Conservation (phyloP, 2,329 filamentous ascomycete genomes). For the Paracoccidioides lutzii region DNA sequence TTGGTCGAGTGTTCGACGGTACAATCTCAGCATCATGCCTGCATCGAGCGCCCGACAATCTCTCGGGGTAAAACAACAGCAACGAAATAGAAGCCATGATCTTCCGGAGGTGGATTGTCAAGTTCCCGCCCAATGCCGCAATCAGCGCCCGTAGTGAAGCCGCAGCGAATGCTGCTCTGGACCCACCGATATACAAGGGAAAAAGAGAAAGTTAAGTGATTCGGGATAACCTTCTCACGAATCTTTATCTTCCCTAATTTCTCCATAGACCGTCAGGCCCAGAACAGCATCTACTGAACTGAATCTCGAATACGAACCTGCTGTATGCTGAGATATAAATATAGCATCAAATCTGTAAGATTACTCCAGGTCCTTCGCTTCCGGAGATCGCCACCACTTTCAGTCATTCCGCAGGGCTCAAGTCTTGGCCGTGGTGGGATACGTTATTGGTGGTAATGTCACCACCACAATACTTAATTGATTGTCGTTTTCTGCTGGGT, state of each 20-base stretch:
- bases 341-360: neutral
- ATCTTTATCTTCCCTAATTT: neutral
- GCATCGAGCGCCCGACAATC: slow-evolving; percentile 15
- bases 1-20: slow-evolving; percentile 94
- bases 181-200: slow-evolving; percentile 1
- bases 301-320: slow-evolving; percentile 16
- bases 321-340: slow-evolving; percentile 9
- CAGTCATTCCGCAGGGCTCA: neutral
- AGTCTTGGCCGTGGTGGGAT: neutral
- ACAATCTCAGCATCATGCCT: slow-evolving; percentile 73
- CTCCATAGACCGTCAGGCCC: neutral
- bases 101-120: slow-evolving; percentile 40
- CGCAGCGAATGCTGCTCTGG: slow-evolving; percentile 18
- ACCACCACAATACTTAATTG: no score
- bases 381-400: neutral
- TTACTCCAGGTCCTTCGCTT: neutral
- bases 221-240: no score
- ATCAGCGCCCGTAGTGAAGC: slow-evolving; percentile 78
- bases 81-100: slow-evolving; percentile 6
- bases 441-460: neutral
- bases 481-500: neutral
- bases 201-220: slow-evolving; percentile 2
- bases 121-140: slow-evolving; percentile 25
- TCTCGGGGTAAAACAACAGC: slow-evolving; percentile 11
- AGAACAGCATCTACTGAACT: slow-evolving; percentile 12